These are phyloP conservation scores for Trichothecium roseum DNA, from an alignment of 2,329 filamentous ascomycete species.

Conservation along the genomic window DNA sequence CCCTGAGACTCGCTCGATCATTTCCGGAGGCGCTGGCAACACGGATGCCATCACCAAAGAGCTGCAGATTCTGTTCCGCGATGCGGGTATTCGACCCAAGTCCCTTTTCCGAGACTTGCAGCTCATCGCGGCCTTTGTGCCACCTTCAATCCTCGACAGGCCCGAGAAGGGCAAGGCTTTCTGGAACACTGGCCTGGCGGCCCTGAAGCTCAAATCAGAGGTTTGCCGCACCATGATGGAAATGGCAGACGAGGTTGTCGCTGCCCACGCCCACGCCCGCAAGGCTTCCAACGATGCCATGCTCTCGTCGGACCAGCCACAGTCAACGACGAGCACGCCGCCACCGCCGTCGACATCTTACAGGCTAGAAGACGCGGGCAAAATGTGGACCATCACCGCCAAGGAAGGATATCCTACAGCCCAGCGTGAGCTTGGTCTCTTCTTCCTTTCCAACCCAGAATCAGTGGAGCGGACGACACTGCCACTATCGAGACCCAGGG, in stretches of 20 bases:
- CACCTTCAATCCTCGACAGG: conserved; percentile 48
- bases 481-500: conserved; percentile 72
- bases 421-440: conserved; percentile 84
- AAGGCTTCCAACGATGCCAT: conserved; percentile 27
- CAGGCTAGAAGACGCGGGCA: conserved; percentile 69
- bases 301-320: conserved; percentile 16
- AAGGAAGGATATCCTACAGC: conserved; percentile 78
- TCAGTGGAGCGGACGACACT: conserved; percentile 70
- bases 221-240: conserved; percentile 71
- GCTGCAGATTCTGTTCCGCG: conserved; percentile 56
- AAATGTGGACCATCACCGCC: conserved; percentile 86
- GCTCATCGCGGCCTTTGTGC: conserved; percentile 58
- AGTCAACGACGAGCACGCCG: conserved; percentile 25
- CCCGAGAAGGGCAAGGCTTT: conserved; percentile 68
- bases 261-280: conserved; percentile 55
- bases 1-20: conserved; percentile 36
- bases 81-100: conserved; percentile 60
- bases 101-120: conserved; percentile 76
- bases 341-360: conserved; percentile 49
- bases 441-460: conserved; percentile 88
- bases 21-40: conserved; percentile 39
- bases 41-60: conserved; percentile 57
- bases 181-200: conserved; percentile 80
- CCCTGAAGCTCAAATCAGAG: conserved; percentile 79
- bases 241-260: conserved; percentile 43